Conservation (phyloP, 345 rosid genomes). For the Leavenworthia alabamica region DNA sequence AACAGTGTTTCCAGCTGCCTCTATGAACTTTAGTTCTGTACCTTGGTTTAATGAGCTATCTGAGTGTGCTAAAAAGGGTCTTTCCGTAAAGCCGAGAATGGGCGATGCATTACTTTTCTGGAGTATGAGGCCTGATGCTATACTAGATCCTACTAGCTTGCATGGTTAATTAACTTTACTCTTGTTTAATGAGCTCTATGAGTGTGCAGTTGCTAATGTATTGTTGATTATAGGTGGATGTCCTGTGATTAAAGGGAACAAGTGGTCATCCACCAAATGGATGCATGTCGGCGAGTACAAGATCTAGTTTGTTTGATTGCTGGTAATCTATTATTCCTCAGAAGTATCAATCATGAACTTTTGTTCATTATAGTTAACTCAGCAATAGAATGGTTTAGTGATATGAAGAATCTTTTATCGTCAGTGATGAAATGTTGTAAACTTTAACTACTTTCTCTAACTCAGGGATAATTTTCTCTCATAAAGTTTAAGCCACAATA, state of each 20-base stretch:
- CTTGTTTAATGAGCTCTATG: background rate
- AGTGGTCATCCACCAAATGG: conserved; percentile 97
- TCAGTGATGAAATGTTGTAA: conserved; percentile 7
- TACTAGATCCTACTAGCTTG: conserved; percentile 76
- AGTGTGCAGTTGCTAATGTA: background rate
- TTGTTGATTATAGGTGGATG: conserved; percentile 56
- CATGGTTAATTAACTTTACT: conserved; percentile 47
- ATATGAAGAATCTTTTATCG: background rate
- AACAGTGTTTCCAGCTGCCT: conserved; percentile 77
- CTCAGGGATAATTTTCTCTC: background rate
- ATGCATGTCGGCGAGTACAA: conserved; percentile 71
- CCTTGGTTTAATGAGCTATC: conserved; percentile 83
- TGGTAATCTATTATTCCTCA: conserved; percentile 3
- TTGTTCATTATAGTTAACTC: background rate
- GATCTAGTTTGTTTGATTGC: conserved; percentile 18
- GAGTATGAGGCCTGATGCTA: conserved; percentile 92
- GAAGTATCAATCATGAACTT: background rate
- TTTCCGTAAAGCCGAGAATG: conserved; percentile 71
- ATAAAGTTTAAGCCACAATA: background rate
- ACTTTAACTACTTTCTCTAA: background rate
- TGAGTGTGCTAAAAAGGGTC: conserved; percentile 72
- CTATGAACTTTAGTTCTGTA: conserved; percentile 52
- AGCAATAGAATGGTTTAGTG: background rate
- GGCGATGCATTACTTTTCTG: conserved; percentile 86
- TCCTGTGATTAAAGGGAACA: conserved; percentile 84